These are phyloP conservation scores for Saccharomycopsis javanensis DNA, from an alignment of 805 yeast genomes.

Conservation along the genomic window DNA sequence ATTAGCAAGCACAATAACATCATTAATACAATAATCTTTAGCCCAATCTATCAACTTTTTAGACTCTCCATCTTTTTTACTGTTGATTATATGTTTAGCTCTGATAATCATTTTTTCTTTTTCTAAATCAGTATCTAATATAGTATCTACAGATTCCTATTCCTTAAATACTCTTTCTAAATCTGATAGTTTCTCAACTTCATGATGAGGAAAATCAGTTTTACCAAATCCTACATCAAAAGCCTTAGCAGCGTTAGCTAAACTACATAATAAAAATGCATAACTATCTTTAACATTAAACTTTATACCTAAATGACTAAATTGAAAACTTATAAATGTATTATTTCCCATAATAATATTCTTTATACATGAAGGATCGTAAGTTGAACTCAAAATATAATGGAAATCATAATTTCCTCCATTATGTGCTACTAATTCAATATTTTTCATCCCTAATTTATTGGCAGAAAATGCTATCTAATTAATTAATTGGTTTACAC, in stretches of 20 bases:
- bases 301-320: neutral
- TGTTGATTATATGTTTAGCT: neutral
- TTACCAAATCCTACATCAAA: neutral
- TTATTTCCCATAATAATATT: slow-evolving; percentile 3
- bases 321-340: slow-evolving; percentile 5
- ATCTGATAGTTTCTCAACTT: neutral
- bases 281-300: slow-evolving; percentile 4
- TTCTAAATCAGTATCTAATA: neutral
- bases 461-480: neutral
- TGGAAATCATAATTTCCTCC: slow-evolving; percentile 6
- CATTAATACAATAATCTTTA: slow-evolving; percentile 3
- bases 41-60: neutral
- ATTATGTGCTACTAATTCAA: slow-evolving; percentile 7
- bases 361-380: neutral
- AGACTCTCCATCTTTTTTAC: neutral
- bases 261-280: neutral
- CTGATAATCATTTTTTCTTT: neutral
- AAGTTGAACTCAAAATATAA: neutral
- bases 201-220: slow-evolving; percentile 5
- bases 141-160: neutral
- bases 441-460: neutral
- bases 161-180: neutral
- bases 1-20: slow-evolving; percentile 1
- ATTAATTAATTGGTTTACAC: slow-evolving; percentile 1
- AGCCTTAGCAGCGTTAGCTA: slow-evolving; percentile 1